Conservation (phyloP, 2,329 filamentous ascomycete genomes). For the Cladosporium cucumerinum region DNA sequence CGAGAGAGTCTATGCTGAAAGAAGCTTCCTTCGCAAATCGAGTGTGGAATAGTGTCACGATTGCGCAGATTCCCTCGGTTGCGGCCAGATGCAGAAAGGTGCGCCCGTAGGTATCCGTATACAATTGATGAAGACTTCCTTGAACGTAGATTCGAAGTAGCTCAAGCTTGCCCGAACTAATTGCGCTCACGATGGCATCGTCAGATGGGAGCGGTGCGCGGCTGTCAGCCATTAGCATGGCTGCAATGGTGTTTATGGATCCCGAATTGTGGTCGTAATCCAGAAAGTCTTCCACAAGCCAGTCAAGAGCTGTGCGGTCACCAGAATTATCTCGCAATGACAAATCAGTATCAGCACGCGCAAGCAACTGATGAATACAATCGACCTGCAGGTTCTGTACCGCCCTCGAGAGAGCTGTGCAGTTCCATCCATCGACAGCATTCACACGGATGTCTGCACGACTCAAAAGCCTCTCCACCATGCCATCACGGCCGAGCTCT, state of each 20-base stretch:
- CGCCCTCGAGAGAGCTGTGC: neutral
- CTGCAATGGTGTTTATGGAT: neutral
- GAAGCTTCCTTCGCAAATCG: neutral
- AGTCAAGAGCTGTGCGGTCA: neutral
- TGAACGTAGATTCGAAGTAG: neutral
- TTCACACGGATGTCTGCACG: neutral
- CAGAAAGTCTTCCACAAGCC: neutral
- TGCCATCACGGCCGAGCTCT: neutral
- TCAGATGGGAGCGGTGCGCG: neutral
- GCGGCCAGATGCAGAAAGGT: neutral
- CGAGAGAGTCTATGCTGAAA: neutral
- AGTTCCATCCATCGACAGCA: neutral
- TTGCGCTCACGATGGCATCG: neutral
- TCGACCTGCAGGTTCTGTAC: neutral
- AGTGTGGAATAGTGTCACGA: neutral
- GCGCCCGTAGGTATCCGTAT: neutral
- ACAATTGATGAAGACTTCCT: neutral
- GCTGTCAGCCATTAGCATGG: neutral
- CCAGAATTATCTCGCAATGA: neutral
- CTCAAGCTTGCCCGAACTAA: neutral
- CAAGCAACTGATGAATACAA: neutral
- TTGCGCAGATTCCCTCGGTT: neutral
- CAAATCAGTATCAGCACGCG: neutral
- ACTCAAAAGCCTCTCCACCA: neutral
- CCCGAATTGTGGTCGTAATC: neutral